Evolutionary conservation across 495 filamentous ascomycete species (phyloP).

Genomic region (Trichoderma asperelloides): DNA sequence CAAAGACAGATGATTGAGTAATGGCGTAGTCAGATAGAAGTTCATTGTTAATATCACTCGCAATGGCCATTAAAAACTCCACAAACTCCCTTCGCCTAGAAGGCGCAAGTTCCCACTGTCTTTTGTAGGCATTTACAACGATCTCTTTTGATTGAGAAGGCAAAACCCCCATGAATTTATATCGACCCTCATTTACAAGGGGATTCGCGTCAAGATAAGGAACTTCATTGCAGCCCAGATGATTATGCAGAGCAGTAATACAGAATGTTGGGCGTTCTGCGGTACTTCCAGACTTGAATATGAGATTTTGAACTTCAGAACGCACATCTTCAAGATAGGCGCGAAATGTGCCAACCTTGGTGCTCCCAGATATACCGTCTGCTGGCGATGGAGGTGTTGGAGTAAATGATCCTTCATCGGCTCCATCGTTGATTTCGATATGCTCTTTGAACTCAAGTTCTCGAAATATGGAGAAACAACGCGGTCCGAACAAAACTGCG

Average conservation of each 20-base stretch:
- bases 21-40: conserved; percentile 1
- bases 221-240: background rate
- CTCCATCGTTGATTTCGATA: conserved; percentile 18
- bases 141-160: background rate
- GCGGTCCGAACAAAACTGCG: conserved; percentile 54
- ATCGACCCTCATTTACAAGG: background rate
- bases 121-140: background rate
- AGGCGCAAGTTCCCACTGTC: conserved; percentile 2
- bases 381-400: background rate
- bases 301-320: conserved; percentile 24
- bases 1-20: conserved; percentile 6
- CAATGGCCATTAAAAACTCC: background rate
- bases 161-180: conserved; percentile 5
- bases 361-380: conserved; percentile 14
- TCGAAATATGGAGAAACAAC: conserved; percentile 53
- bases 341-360: conserved; percentile 17
- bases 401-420: conserved; percentile 19
- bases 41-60: background rate
- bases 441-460: conserved; percentile 50
- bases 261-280: background rate
- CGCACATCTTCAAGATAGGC: conserved; percentile 28
- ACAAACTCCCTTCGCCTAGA: background rate
- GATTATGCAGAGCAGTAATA: background rate
- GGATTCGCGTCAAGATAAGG: background rate
- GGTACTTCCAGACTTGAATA: conserved; percentile 1